phyloP scores from a whole-genome alignment of 495 filamentous ascomycete genomes.

The Xylaria venustula region DNA sequence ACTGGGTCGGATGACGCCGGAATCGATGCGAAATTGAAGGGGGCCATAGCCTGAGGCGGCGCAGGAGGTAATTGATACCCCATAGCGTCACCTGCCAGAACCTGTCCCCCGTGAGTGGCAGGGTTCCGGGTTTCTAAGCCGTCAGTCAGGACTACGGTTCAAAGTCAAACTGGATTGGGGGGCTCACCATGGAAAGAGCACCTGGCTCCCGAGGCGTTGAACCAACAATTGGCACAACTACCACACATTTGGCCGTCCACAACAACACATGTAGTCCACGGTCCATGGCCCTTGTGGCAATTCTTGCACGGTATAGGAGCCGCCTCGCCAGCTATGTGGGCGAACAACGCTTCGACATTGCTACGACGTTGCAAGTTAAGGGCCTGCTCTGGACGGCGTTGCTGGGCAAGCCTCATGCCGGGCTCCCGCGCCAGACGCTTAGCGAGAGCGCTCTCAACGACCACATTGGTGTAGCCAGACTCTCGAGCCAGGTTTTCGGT shows the following conservation, averaged over 20 bases:
- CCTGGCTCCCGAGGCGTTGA: slow-evolving; percentile 48
- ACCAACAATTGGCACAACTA: slow-evolving; percentile 54
- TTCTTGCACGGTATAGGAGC: slow-evolving; percentile 48
- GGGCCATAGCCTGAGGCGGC: slow-evolving; percentile 23
- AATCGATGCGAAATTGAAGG: slow-evolving; percentile 27
- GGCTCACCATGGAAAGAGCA: slow-evolving; percentile 52
- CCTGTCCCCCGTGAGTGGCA: slow-evolving; percentile 20
- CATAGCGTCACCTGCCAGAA: slow-evolving; percentile 21
- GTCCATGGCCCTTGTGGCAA: slow-evolving; percentile 52
- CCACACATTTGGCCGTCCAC: slow-evolving; percentile 53
- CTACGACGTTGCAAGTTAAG: slow-evolving; percentile 46
- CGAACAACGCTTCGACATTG: slow-evolving; percentile 51
- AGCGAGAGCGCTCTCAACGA: slow-evolving; percentile 46
- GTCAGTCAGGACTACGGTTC: not conserved
- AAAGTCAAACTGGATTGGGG: not conserved
- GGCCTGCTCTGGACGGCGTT: slow-evolving; percentile 43
- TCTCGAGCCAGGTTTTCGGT: slow-evolving; percentile 42
- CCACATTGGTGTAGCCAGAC: slow-evolving; percentile 40
- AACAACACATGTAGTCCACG: slow-evolving; percentile 47
- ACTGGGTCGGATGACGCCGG: slow-evolving; percentile 35
- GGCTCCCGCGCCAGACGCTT: slow-evolving; percentile 45
- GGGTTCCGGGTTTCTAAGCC: slow-evolving; percentile 29
- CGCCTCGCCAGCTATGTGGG: slow-evolving; percentile 45
- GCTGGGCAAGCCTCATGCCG: slow-evolving; percentile 42
- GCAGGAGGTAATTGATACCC: slow-evolving; percentile 21